Percentiles rank a stretch among this genome's conserved stretches.
Evolutionary conservation across 2,329 filamentous ascomycete species (phyloP).

Genomic region (Colletotrichum costaricense): DNA sequence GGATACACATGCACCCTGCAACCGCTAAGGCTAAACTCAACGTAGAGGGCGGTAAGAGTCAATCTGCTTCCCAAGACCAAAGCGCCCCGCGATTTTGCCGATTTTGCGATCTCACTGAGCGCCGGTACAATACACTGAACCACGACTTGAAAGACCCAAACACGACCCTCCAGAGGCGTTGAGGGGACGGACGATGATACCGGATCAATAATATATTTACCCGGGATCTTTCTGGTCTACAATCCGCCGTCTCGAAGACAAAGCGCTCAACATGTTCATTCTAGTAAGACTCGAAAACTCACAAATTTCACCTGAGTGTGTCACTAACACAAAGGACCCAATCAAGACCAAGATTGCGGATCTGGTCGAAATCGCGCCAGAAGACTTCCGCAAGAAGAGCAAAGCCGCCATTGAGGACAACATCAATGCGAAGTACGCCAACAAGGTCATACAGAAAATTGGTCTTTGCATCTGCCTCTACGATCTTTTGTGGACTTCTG

Average conservation of each 20-base stretch:
- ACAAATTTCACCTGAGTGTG: background rate
- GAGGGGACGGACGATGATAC: constrained; percentile 6
- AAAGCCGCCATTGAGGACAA: constrained; percentile 92
- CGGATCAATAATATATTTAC: background rate
- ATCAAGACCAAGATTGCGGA: constrained; percentile 90
- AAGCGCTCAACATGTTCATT: constrained; percentile 58
- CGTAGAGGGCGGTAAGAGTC: constrained; percentile 23
- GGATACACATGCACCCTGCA: too few relatives aligned
- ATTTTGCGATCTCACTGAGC: constrained; percentile 12
- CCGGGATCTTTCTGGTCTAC: background rate
- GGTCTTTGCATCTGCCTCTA: constrained; percentile 95
- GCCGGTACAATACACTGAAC: background rate
- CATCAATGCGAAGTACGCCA: constrained; percentile 96
- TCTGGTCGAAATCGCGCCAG: constrained; percentile 90
- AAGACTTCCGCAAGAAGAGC: constrained; percentile 87
- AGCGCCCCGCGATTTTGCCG: constrained; percentile 29
- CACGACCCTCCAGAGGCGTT: background rate
- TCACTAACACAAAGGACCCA: constrained; percentile 32
- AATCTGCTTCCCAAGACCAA: background rate
- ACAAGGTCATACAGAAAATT: constrained; percentile 94
- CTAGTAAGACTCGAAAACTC: constrained; percentile 50
- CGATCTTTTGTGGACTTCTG: constrained; percentile 88
- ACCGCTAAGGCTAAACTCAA: background rate
- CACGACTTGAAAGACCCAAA: background rate
- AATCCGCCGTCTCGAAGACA: background rate